phyloP scores from a whole-genome alignment of 768 basidiomycete species.

The Piloderma croceum region DNA sequence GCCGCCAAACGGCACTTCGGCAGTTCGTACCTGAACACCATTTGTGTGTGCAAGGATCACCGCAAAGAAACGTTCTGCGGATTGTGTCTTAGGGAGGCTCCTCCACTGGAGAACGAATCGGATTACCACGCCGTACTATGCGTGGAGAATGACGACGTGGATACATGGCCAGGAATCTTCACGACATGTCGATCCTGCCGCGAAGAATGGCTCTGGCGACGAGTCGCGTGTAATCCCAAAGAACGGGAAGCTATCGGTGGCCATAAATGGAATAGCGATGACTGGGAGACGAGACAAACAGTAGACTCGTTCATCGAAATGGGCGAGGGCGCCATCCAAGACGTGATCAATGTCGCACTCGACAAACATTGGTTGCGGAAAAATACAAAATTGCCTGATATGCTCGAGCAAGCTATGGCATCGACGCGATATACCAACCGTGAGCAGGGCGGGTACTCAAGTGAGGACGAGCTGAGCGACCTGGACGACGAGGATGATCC shows the following conservation, averaged over 20 bases:
- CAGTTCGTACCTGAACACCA: slow-evolving; percentile 38
- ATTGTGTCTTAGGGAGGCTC: slow-evolving; percentile 61
- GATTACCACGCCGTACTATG: slow-evolving; percentile 37
- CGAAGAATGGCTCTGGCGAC: slow-evolving; percentile 58
- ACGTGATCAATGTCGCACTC: slow-evolving; percentile 54
- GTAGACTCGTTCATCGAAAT: slow-evolving; percentile 45
- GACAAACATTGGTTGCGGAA: slow-evolving; percentile 69
- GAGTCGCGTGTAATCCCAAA: slow-evolving; percentile 39
- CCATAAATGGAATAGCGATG: slow-evolving; percentile 30
- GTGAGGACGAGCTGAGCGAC: slow-evolving; percentile 29
- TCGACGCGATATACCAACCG: slow-evolving; percentile 42
- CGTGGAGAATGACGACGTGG: slow-evolving; percentile 68
- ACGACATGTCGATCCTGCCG: slow-evolving; percentile 68
- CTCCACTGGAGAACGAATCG: slow-evolving; percentile 35
- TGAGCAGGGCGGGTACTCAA: slow-evolving; percentile 28
- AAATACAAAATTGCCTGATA: slow-evolving; percentile 58
- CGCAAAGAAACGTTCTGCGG: slow-evolving; percentile 54
- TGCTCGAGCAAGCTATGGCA: slow-evolving; percentile 64
- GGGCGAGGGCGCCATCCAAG: slow-evolving; percentile 58
- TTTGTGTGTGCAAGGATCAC: slow-evolving; percentile 61
- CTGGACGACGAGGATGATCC: slow-evolving; percentile 41
- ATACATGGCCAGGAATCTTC: slow-evolving; percentile 58
- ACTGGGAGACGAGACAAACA: slow-evolving; percentile 59
- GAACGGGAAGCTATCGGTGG: slow-evolving; percentile 60
- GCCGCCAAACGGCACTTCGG: slow-evolving; percentile 40